Conservation (phyloP, 116 monocot genomes). For the Zostera marina region DNA sequence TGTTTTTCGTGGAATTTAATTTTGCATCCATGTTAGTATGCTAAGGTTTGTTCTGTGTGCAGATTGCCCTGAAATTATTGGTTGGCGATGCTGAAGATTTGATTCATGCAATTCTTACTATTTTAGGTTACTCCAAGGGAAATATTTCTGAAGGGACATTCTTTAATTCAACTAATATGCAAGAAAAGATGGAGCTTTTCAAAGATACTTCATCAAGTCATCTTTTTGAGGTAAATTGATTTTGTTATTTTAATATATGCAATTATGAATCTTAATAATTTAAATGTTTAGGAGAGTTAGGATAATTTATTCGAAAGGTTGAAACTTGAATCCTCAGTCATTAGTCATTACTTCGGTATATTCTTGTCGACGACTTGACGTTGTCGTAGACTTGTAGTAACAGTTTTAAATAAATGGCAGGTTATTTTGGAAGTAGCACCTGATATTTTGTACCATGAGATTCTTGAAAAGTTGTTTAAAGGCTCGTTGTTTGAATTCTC, state of each 20-base stretch:
- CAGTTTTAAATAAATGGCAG: slow-evolving; percentile 16
- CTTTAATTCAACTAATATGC: slow-evolving; percentile 15
- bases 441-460: slow-evolving; percentile 30
- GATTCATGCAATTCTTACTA: slow-evolving; percentile 29
- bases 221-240: slow-evolving; percentile 16
- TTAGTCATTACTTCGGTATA: too few relatives aligned
- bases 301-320: too few relatives aligned
- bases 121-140: slow-evolving; percentile 42
- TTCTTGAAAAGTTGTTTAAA: slow-evolving; percentile 57
- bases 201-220: slow-evolving; percentile 85
- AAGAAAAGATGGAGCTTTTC: slow-evolving; percentile 35
- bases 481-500: slow-evolving; percentile 63
- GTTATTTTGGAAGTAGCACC: slow-evolving; percentile 86
- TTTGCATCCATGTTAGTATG: too few relatives aligned
- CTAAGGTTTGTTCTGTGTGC: slow-evolving; percentile 5
- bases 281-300: neutral
- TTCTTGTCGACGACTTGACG: too few relatives aligned
- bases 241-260: neutral
- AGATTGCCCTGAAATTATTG: slow-evolving; percentile 70
- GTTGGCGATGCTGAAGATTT: slow-evolving; percentile 43
- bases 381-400: too few relatives aligned
- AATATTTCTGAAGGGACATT: slow-evolving; percentile 13
- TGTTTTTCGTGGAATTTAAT: neutral
- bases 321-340: too few relatives aligned
- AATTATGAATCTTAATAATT: neutral